Base-by-base conservation (phyloP, 352 stramenopile genomes). In the Phytophthora sansomeana region DNA sequence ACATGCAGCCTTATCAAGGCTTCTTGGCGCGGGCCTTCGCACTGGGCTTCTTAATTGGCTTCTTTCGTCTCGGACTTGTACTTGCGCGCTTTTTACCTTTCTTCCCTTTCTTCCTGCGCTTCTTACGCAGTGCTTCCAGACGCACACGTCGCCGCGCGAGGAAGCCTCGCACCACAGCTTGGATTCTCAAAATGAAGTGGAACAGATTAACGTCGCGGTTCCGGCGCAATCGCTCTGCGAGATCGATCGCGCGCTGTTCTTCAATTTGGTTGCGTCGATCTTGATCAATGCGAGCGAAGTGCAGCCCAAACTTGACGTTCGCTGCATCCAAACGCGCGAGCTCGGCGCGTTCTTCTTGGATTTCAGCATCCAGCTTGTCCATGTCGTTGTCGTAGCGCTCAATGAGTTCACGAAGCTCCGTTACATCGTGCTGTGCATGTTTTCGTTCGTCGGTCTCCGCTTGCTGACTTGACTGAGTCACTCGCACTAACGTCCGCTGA, bases 91-190 rank as follows among this genome's bases (percentile, higher is more conserved):
- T 77, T 21, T 61, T 75, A 1, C 66, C 72, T 29, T 74, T 78
- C 55, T 69, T 82, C 14, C 29, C 42, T 51, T 77, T 66, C 63
- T 71, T 63, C 32, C 67, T 78, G 17, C 50, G 51, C 30, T 68
- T 75, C 36, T 66, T 56, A 11, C 54, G 53, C 7, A 57, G 46
- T 24, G 63, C 33, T 35, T 81, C 63, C 19, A 84, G 63, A 6
- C 67, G 65, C 60, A 89, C 14, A 11, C 48, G 73, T 2, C 72
- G 68, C 11, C 85, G 73, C 21, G 66, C 39, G n/a, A 91, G 71
- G 49, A 90, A 93, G 9, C 85, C 85, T 28, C 85, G 73, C 42
- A 89, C 80, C 7, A 74, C 30, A 0, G 81, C 85, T 57, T 93
- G 85, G 21, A 92, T 71, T n/a, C 54, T 80, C n/a, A 72, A 50